Evolutionary conservation across 2,329 filamentous ascomycete species (phyloP), one percentile per base, ranked within the genome.

Genomic region (Trichophyton schoenleinii): DNA sequence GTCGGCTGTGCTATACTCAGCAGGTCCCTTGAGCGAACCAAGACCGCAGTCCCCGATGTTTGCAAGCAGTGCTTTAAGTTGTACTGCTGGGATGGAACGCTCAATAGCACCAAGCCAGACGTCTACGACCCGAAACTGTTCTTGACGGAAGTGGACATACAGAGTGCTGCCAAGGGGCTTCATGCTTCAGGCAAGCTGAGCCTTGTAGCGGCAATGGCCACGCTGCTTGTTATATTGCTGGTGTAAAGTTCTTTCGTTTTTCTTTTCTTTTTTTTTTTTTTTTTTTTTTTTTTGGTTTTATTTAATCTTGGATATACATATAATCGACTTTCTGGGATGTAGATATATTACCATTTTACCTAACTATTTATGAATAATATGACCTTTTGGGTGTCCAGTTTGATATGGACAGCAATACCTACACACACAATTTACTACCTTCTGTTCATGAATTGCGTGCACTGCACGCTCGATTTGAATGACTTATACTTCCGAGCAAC

Each of bases 81-180:
- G 20, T 96, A 96, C 77, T 99, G 94, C 81, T 99, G 94, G 94
- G 83, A 96, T 71, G 94, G 94, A n/a, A 88, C 83, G 0, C 62
- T 75, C 5, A 75, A 80, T 48, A 73, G 69, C 46, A 76, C 74
- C 0, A 66, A 63, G 4, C 71, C 73, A 0, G 63, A 68, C 1
- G 62, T 65, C 0, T 83, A 80, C 63, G 70, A 77, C 22, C 81
- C 81, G 0, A 62, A 53, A n/a, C 22, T 64, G 5, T 38, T 41
- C 8, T 57, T 64, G n/a, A 18, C 48, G n/a, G 62, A 36, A 31
- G 9, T 62, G 2, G 15, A 49, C 6, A 41, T 59, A 18, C 20
- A 46, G 4, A 61, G 18, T 31, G 55, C 57, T 22, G 61, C 64
- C 44, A 25, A 57, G n/a, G 55, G 44, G 6, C 42, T 57, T n/a